These are phyloP conservation scores for Penicillium soppii DNA, from an alignment of 495 filamentous ascomycete species.

Conservation along the genomic window DNA sequence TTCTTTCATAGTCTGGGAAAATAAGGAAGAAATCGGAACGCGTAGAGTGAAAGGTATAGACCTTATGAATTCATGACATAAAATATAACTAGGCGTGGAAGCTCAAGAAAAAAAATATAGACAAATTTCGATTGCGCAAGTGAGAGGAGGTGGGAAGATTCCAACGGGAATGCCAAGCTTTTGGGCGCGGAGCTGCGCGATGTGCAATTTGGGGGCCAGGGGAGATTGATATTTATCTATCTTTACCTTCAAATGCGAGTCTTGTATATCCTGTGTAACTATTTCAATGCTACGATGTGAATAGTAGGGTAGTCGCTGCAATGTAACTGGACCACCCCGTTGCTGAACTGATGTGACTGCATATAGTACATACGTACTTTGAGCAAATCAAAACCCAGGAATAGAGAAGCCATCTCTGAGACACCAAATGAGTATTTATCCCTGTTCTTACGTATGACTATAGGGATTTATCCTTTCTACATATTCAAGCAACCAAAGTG, in stretches of 20 bases:
- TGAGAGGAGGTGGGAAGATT: neutral
- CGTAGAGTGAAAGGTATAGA: neutral
- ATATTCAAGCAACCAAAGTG: too few species aligned
- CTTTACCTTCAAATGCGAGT: too few species aligned
- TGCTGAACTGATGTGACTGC: neutral
- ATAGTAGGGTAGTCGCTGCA: neutral
- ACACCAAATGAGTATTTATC: too few species aligned
- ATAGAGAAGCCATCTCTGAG: too few species aligned
- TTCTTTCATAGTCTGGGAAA: conserved; percentile 22
- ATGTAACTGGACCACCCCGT: neutral
- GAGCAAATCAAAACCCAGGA: neutral
- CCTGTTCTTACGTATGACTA: too few species aligned
- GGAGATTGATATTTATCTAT: neutral
- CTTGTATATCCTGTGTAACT: neutral
- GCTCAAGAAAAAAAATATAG: neutral
- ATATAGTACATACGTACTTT: neutral
- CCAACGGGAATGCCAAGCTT: conserved; percentile 7
- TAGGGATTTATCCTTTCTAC: too few species aligned
- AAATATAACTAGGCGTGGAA: neutral
- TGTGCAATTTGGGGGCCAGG: neutral
- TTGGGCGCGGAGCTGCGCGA: conserved; percentile 4
- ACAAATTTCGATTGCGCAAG: neutral
- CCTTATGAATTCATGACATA: neutral
- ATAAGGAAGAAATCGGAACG: neutral
- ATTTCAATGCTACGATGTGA: conserved; percentile 1